Percentiles rank a stretch among this genome's conserved stretches.
phyloP scores from a whole-genome alignment of 31 red algal genomes.

The Asparagopsis taxiformis region DNA sequence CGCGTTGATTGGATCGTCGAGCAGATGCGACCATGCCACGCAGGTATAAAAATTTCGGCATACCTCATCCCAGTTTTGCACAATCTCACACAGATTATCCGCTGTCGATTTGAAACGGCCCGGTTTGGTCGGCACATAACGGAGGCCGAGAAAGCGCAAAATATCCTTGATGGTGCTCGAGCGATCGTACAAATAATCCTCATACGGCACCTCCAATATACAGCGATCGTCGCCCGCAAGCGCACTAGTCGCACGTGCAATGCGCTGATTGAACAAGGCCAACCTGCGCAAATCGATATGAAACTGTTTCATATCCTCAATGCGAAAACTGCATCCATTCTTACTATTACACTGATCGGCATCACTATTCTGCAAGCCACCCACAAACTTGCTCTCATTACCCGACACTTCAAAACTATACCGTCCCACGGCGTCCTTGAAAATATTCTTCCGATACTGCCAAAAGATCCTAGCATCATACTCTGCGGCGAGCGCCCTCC shows the following conservation, averaged over 20 bases:
- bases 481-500: slow-evolving; percentile 25
- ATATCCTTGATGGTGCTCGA: slow-evolving; percentile 53
- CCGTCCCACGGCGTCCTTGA: slow-evolving; percentile 76
- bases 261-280: slow-evolving; percentile 39
- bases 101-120: slow-evolving; percentile 59
- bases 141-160: slow-evolving; percentile 63
- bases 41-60: slow-evolving; percentile 62
- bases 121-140: slow-evolving; percentile 40
- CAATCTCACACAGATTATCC: slow-evolving; percentile 72
- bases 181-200: slow-evolving; percentile 59
- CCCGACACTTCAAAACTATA: slow-evolving; percentile 66
- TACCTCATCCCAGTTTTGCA: slow-evolving; percentile 64
- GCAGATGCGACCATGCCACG: slow-evolving; percentile 47
- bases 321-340: too few relatives aligned
- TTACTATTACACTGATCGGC: too few relatives aligned
- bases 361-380: too few relatives aligned
- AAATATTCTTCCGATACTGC: slow-evolving; percentile 64
- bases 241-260: slow-evolving; percentile 29
- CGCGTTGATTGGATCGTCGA: slow-evolving; percentile 55
- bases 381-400: slow-evolving; percentile 35
- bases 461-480: slow-evolving; percentile 66
- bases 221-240: slow-evolving; percentile 36
- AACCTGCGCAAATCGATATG: slow-evolving; percentile 31
- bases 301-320: too few relatives aligned
- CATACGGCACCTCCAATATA: too few relatives aligned